Base-by-base conservation (phyloP, 352 stramenopile species). In the Elongisporangium anandrum region DNA sequence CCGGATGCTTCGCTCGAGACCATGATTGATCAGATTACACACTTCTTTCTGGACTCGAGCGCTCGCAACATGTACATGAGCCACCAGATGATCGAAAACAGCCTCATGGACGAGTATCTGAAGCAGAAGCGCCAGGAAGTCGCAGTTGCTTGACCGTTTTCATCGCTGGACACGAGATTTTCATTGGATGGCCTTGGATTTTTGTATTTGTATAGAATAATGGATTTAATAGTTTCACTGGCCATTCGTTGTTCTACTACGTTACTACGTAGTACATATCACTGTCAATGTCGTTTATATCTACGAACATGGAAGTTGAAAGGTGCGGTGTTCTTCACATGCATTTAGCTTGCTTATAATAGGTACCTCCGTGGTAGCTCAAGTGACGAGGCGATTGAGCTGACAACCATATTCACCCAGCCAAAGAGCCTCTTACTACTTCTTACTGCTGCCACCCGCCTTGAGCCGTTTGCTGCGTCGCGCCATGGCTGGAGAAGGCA, bases 21-120 rank as follows among this genome's bases (percentile, higher is more conserved):
- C 34, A 45, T 45, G 17, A 63, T 58, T 12, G 65, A 61, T 38
- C 62, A 64, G 29, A 56, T 76, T n/a, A 81, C 70, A 5, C 65
- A 79, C 50, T 78, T 81, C 56, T 67, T 78, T 22, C 55, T 81
- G 22, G 69, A 60, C 50, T 62, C 62, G 15, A 81, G 64, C 10
- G 66, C 72, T 9, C 63, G 63, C n/a, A 81, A 75, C 50, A 65
- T 79, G 48, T 61, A 68, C 7, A 68, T 63, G 22, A 77, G 73
- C 19, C 73, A 81, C 56, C 73, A 81, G 55, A 77, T 77, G 70
- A 81, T 81, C 19, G 73, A 81, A 48, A 79, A 79, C 52, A 73
- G 77, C 49, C 52, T 79, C n/a, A 68, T 79, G 20, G 72, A 79
- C 53, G 65, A 79, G 21, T 65, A 54, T 24, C 69, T 73, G 56